A percentile compares a stretch with the other conserved stretches of the same genome.
phyloP scores from a whole-genome alignment of 805 yeast genomes.

The Metschnikowia bowlesiae region DNA sequence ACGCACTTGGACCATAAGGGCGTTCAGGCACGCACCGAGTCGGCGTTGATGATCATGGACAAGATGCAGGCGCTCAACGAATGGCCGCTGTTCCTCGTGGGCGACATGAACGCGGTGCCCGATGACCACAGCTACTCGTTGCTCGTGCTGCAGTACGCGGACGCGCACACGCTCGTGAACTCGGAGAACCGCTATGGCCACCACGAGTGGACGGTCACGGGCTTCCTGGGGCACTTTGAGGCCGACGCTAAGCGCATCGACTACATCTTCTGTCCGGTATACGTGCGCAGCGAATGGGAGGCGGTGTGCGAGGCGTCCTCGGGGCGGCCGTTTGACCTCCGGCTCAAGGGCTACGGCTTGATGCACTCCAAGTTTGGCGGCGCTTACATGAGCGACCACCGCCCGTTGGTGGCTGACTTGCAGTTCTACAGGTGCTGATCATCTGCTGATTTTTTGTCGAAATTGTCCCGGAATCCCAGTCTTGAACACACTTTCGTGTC shows the following conservation, averaged over 20 bases:
- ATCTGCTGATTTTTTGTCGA: no score
- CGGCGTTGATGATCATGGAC: constrained; percentile 9
- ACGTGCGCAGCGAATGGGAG: constrained; percentile 15
- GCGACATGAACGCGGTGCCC: constrained; percentile 28
- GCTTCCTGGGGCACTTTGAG: constrained; percentile 26
- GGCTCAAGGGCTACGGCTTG: constrained; percentile 24
- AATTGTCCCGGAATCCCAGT: no score
- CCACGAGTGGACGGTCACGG: constrained; percentile 28
- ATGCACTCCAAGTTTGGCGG: constrained; percentile 32
- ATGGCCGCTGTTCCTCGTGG: constrained; percentile 32
- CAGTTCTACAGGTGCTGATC: background rate
- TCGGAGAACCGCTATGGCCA: constrained; percentile 27
- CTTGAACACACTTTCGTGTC: no score
- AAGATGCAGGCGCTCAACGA: constrained; percentile 12
- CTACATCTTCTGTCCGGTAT: constrained; percentile 28
- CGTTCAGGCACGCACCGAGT: constrained; percentile 7
- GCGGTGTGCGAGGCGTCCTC: constrained; percentile 12
- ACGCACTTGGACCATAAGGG: constrained; percentile 21
- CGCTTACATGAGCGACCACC: constrained; percentile 32
- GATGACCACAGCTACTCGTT: constrained; percentile 18
- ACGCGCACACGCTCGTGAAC: constrained; percentile 19
- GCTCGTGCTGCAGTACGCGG: constrained; percentile 14
- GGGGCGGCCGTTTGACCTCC: constrained; percentile 14
- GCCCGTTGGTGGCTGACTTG: constrained; percentile 33
- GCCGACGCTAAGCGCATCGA: constrained; percentile 30